A percentile compares a stretch with the other conserved stretches of the same genome.
Conservation (phyloP, 129 eudicot genomes). For the Mikania micrantha region DNA sequence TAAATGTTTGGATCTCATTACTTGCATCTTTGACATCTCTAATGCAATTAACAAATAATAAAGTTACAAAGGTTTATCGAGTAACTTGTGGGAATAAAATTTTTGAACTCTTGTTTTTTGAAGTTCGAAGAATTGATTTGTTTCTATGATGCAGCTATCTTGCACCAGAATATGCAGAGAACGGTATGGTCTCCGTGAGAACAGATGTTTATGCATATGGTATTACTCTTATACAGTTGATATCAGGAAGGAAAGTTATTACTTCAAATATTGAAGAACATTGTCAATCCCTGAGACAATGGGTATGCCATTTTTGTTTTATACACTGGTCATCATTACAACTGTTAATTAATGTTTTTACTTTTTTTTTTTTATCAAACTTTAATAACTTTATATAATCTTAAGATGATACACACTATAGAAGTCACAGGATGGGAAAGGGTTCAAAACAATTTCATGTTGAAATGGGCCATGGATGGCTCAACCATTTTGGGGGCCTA, state of each 20-base stretch:
- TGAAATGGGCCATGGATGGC: background rate
- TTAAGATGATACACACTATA: background rate
- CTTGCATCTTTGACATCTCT: background rate
- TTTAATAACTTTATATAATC: background rate
- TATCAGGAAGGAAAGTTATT: constrained; percentile 60
- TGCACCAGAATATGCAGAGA: constrained; percentile 83
- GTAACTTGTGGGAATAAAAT: background rate
- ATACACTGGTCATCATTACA: background rate
- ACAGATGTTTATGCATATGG: constrained; percentile 76
- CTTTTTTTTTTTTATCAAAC: background rate
- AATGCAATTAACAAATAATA: background rate
- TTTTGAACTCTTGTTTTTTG: background rate
- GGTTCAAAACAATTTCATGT: background rate
- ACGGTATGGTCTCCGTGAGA: constrained; percentile 64
- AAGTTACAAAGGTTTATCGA: background rate
- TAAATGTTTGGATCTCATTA: background rate
- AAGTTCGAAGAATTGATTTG: background rate
- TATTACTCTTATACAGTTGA: constrained; percentile 62
- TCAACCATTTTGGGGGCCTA: too few species aligned
- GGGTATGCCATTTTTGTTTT: constrained; percentile 41
- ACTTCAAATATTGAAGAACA: constrained; percentile 36
- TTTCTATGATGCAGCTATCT: constrained; percentile 52
- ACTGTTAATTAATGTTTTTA: background rate
- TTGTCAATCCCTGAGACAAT: constrained; percentile 60
- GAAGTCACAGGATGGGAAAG: background rate